Percentiles rank a stretch among this genome's conserved stretches.
phyloP scores from a whole-genome alignment of 306 rosid species.

The Gillenia trifoliata region DNA sequence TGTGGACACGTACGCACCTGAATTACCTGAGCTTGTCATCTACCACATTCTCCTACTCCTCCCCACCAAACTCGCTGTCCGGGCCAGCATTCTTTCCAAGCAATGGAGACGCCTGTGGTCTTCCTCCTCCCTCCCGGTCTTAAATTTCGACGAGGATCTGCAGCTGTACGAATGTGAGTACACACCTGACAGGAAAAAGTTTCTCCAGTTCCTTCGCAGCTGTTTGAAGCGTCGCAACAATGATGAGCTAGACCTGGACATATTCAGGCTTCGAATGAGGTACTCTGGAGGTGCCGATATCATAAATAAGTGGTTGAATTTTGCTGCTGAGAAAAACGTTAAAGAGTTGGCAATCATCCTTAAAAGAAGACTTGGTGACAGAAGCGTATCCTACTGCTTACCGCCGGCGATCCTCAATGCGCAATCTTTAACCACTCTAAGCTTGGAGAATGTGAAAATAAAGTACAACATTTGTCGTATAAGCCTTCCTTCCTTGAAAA shows the following conservation, averaged over 20 bases:
- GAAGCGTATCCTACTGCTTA: neutral
- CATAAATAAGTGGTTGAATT: neutral
- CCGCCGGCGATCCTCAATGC: neutral
- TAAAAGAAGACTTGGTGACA: neutral
- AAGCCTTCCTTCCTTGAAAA: conserved; percentile 5
- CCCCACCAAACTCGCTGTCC: neutral
- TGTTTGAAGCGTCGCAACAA: neutral
- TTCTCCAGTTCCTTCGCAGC: neutral
- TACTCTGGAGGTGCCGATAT: neutral
- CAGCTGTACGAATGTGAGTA: neutral
- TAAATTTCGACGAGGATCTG: neutral
- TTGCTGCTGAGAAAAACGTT: neutral
- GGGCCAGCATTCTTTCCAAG: neutral
- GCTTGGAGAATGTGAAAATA: neutral
- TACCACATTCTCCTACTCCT: conserved; percentile 1
- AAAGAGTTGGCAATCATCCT: neutral
- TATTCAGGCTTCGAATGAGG: neutral
- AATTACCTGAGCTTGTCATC: neutral
- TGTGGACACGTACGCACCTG: neutral
- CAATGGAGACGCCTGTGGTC: conserved; percentile 5
- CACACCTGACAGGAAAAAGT: neutral
- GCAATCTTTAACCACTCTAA: neutral
- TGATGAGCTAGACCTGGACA: neutral
- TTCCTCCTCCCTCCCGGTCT: neutral
- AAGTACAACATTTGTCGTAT: neutral